These are phyloP conservation scores for Melastoma malabathricum DNA, from an alignment of 345 rosid genomes.

Conservation along the genomic window DNA sequence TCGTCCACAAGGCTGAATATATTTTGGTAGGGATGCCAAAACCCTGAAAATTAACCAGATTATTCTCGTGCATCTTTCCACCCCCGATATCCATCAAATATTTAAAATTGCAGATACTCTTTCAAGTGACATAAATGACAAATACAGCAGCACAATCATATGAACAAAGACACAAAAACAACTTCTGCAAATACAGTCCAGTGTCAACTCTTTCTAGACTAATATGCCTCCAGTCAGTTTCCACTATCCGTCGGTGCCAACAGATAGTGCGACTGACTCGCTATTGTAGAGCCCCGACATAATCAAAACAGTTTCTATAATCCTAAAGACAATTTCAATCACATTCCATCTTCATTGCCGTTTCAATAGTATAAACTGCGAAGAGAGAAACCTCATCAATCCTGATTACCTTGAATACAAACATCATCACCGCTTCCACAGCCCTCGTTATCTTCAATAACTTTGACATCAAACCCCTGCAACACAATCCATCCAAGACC, in stretches of 20 bases:
- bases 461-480: slow-evolving; percentile 46
- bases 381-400: background rate
- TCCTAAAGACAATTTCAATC: too few species aligned
- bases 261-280: too few species aligned
- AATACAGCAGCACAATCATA: too few species aligned
- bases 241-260: too few species aligned
- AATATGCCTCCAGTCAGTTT: too few species aligned
- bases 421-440: slow-evolving; percentile 33
- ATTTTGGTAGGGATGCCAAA: slow-evolving; percentile 43
- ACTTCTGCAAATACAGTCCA: too few species aligned
- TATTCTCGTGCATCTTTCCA: slow-evolving; percentile 3
- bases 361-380: background rate
- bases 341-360: background rate
- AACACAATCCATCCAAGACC: slow-evolving; percentile 4
- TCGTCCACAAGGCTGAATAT: slow-evolving; percentile 39
- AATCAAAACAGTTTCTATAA: too few species aligned
- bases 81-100: background rate
- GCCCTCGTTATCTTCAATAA: slow-evolving; percentile 38
- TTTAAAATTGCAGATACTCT: too few species aligned
- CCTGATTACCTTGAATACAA: slow-evolving; percentile 38
- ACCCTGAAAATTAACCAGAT: slow-evolving; percentile 21
- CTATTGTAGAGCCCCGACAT: too few species aligned
- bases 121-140: too few species aligned
- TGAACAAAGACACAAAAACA: too few species aligned
- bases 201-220: too few species aligned